Conservation (phyloP, 208 protist genomes). For the Eutreptiella sp. region DNA sequence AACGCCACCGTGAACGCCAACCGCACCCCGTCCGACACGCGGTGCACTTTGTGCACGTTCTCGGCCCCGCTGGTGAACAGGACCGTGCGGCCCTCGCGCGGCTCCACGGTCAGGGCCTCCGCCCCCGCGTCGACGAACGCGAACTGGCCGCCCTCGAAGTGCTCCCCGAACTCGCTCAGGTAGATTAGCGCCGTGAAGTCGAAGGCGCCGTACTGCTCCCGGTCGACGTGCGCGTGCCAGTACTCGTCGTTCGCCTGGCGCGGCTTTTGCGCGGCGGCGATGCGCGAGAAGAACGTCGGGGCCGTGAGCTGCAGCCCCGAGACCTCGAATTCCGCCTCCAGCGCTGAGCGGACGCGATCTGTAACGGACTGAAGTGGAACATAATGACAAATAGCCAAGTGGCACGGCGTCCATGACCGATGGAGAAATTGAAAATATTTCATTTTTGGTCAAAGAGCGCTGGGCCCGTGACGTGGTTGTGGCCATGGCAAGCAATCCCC, state of each 20-base stretch:
- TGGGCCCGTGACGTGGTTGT: too few relatives aligned
- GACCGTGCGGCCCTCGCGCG: neutral
- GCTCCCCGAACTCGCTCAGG: neutral
- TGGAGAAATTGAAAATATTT: too few relatives aligned
- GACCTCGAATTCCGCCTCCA: too few relatives aligned
- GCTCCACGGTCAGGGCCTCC: neutral
- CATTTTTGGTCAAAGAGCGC: too few relatives aligned
- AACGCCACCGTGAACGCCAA: constrained; percentile 27
- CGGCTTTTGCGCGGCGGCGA: neutral
- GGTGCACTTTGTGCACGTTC: constrained; percentile 21
- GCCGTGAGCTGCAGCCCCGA: constrained; percentile 6
- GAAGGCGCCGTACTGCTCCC: constrained; percentile 26
- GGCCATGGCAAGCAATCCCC: too few relatives aligned
- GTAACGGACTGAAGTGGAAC: too few relatives aligned
- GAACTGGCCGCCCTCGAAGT: constrained; percentile 24
- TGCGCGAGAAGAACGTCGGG: neutral
- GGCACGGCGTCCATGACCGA: too few relatives aligned
- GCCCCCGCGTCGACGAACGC: neutral
- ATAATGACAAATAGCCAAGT: too few relatives aligned
- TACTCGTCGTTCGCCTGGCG: constrained; percentile 25
- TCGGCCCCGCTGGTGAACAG: constrained; percentile 20
- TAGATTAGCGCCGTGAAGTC: constrained; percentile 27
- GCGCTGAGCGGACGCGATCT: too few relatives aligned
- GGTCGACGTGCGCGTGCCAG: constrained; percentile 32
- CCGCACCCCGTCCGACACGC: constrained; percentile 7